These are phyloP conservation scores for Orbilia oligospora DNA, from an alignment of 2,329 filamentous ascomycete species.

Conservation along the genomic window DNA sequence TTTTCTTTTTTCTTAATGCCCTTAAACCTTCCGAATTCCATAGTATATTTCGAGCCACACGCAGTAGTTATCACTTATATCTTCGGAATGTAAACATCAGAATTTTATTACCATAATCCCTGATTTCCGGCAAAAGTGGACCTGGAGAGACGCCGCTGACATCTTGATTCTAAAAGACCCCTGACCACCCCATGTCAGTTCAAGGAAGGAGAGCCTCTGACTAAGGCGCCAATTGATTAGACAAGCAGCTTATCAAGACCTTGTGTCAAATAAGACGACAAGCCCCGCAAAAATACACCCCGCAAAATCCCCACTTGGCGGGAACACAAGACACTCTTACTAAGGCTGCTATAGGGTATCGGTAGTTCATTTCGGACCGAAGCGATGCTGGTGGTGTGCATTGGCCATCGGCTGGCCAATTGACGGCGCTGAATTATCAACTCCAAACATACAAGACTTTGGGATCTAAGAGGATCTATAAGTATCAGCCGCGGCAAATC, in stretches of 20 bases:
- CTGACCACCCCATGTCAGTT: constrained; percentile 9
- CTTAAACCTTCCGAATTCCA: no score
- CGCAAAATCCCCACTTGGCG: constrained; percentile 26
- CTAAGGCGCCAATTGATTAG: constrained; percentile 44
- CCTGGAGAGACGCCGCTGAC: constrained; percentile 15
- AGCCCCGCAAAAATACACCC: constrained; percentile 24
- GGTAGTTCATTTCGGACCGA: constrained; percentile 60
- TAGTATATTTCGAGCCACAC: not conserved
- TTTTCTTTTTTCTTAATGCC: not conserved
- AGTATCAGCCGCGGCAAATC: constrained; percentile 12
- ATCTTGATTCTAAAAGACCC: constrained; percentile 16
- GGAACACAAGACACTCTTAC: not conserved
- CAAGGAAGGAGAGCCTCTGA: constrained; percentile 16
- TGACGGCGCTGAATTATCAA: constrained; percentile 6
- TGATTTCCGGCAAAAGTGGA: constrained; percentile 6
- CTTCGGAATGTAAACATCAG: constrained; percentile 10
- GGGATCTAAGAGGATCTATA: constrained; percentile 10
- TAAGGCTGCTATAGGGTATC: not conserved
- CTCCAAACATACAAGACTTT: not conserved
- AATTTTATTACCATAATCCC: not conserved
- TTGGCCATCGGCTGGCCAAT: constrained; percentile 36
- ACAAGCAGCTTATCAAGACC: constrained; percentile 54
- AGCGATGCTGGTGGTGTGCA: constrained; percentile 6
- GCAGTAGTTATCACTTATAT: not conserved
- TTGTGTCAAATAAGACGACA: constrained; percentile 18